Conservation (phyloP, 23 red algal species). For the Gracilaria vermiculophylla region DNA sequence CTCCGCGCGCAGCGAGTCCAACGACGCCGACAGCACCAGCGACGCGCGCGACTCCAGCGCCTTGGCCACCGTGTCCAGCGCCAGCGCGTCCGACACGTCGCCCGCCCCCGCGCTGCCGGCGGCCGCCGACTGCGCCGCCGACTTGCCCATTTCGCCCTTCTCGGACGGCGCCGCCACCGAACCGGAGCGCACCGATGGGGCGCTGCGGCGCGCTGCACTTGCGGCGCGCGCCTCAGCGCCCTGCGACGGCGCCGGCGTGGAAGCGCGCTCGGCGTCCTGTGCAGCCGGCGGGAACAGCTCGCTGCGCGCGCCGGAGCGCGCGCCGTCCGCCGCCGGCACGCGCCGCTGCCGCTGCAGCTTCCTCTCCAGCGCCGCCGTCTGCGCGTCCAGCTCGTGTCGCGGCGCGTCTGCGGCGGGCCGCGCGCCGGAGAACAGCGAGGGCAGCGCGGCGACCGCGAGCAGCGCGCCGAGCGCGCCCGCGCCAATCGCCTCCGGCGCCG, state of each 20-base stretch:
- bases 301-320: not conserved
- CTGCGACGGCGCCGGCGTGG: too few relatives aligned
- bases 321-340: not conserved
- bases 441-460: not conserved
- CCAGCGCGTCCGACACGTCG: constrained; percentile 33
- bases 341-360: constrained; percentile 23
- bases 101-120: too few relatives aligned
- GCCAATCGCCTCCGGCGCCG: not conserved
- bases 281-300: constrained; percentile 42
- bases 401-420: not conserved
- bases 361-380: constrained; percentile 41
- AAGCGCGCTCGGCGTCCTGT: not conserved
- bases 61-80: not conserved
- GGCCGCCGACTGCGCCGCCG: too few relatives aligned
- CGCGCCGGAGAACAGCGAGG: constrained; percentile 35
- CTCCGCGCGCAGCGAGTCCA: constrained; percentile 56
- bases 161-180: not conserved
- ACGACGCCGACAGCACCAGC: constrained; percentile 38
- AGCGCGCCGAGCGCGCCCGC: not conserved
- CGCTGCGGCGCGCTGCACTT: not conserved
- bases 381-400: constrained; percentile 14
- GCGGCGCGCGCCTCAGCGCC: not conserved
- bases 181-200: not conserved
- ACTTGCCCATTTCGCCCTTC: not conserved
- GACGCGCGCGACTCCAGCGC: not conserved